Conservation (phyloP, 305 asterid species). For the Rubia occidens region DNA sequence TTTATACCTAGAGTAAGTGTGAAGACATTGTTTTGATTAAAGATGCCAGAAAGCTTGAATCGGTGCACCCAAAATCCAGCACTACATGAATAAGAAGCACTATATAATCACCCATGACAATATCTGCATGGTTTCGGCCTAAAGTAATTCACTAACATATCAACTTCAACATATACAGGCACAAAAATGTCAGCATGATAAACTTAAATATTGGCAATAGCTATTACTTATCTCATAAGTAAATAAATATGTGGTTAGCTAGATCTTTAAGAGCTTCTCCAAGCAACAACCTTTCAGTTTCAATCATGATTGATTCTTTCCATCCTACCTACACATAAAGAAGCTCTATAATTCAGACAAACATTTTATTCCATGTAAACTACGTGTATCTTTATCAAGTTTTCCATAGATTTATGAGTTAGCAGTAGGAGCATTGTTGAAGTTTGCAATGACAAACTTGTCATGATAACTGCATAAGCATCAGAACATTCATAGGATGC, state of each 20-base stretch:
- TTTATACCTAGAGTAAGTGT: slow-evolving; percentile 75
- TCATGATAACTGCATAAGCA: slow-evolving; percentile 54
- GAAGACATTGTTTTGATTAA: slow-evolving; percentile 67
- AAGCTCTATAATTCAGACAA: slow-evolving; percentile 21
- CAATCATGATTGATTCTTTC: slow-evolving; percentile 97
- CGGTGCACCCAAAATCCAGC: slow-evolving; percentile 79
- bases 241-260: slow-evolving; percentile 85
- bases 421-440: slow-evolving; percentile 87
- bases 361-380: slow-evolving; percentile 32
- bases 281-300: slow-evolving; percentile 89
- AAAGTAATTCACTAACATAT: slow-evolving; percentile 80
- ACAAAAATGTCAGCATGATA: background rate
- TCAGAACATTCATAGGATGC: background rate
- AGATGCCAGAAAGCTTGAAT: slow-evolving; percentile 69
- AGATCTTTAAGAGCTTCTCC: slow-evolving; percentile 78
- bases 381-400: slow-evolving; percentile 51
- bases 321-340: slow-evolving; percentile 71
- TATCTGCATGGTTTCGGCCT: slow-evolving; percentile 68
- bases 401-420: slow-evolving; percentile 68
- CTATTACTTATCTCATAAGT: slow-evolving; percentile 80
- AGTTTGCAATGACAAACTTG: slow-evolving; percentile 65
- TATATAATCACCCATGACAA: slow-evolving; percentile 63
- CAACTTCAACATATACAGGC: background rate
- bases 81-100: slow-evolving; percentile 45
- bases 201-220: slow-evolving; percentile 1